phyloP scores from a whole-genome alignment of 2,329 filamentous ascomycete species.

The Diatrype stigma region DNA sequence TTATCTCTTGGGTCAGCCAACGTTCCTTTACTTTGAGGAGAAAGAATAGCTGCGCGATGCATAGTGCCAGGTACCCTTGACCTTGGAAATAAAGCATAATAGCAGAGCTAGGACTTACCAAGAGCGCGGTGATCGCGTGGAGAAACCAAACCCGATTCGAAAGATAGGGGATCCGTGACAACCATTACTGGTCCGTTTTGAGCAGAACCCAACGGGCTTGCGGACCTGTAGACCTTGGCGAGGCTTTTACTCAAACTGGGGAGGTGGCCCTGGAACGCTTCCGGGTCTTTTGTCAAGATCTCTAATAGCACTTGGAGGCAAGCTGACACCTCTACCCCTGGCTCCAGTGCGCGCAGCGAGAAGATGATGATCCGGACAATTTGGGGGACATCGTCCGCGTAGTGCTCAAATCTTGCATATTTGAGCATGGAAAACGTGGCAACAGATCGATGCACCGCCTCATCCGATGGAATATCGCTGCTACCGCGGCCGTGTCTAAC shows the following conservation, averaged over 20 bases:
- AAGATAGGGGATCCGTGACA: too few species aligned
- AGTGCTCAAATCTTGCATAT: conserved; percentile 47
- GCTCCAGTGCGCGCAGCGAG: conserved; percentile 37
- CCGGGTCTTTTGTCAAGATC: conserved; percentile 43
- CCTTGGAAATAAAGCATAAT: too few species aligned
- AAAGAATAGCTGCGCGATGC: too few species aligned
- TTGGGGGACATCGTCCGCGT: conserved; percentile 44
- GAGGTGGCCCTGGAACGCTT: conserved; percentile 44
- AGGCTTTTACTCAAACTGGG: conserved; percentile 44
- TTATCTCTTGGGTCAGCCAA: too few species aligned
- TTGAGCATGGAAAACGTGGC: conserved; percentile 45
- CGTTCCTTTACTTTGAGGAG: too few species aligned
- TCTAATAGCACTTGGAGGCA: conserved; percentile 46
- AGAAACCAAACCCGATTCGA: too few species aligned
- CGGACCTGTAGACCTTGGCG: conserved; percentile 27
- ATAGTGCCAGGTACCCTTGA: too few species aligned
- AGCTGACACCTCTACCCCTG: conserved; percentile 40
- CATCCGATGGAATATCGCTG: too few species aligned
- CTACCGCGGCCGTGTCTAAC: too few species aligned
- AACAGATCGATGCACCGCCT: conserved; percentile 32
- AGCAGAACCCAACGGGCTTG: neutral
- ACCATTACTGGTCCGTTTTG: too few species aligned
- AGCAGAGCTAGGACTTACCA: neutral
- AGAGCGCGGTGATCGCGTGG: neutral
- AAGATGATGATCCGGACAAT: conserved; percentile 48